Percentiles rank a stretch among this genome's conserved stretches.
Evolutionary conservation across 2,329 filamentous ascomycete genomes (phyloP).

Genomic region (Xenosphaeropsis pyriputrescens): DNA sequence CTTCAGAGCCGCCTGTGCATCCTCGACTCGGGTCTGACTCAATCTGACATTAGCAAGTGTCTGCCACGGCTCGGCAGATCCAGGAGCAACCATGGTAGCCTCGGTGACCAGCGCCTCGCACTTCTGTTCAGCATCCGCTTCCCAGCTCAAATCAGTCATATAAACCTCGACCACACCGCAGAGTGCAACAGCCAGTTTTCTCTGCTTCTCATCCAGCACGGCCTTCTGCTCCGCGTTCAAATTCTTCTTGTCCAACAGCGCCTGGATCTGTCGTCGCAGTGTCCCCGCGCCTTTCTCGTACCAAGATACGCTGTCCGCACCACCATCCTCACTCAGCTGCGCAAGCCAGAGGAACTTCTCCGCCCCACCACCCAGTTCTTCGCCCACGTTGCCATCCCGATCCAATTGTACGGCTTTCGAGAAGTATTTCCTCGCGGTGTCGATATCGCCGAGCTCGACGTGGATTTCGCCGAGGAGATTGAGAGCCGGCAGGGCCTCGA

Average conservation of each 20-base stretch:
- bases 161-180: constrained; percentile 94
- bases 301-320: constrained; percentile 50
- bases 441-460: constrained; percentile 45
- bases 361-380: constrained; percentile 63
- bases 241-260: constrained; percentile 35
- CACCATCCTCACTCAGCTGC: constrained; percentile 65
- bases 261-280: constrained; percentile 56
- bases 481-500: constrained; percentile 15
- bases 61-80: constrained; percentile 80
- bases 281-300: constrained; percentile 57
- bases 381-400: constrained; percentile 54
- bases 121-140: constrained; percentile 73
- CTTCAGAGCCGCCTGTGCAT: constrained; percentile 65
- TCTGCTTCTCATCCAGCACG: constrained; percentile 53
- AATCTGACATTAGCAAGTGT: constrained; percentile 89
- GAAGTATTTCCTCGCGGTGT: constrained; percentile 60
- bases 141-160: constrained; percentile 95
- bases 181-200: constrained; percentile 77
- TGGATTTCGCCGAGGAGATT: constrained; percentile 21
- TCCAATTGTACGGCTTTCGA: constrained; percentile 62
- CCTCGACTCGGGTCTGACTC: constrained; percentile 66
- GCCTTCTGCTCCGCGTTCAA: constrained; percentile 23
- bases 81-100: constrained; percentile 71
- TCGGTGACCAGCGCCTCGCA: constrained; percentile 87
- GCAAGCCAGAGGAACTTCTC: constrained; percentile 95